Evolutionary conservation across 1,139 yeast genomes (phyloP), one percentile per base, ranked within the genome.

Genomic region (Debaryomyces fabryi): DNA sequence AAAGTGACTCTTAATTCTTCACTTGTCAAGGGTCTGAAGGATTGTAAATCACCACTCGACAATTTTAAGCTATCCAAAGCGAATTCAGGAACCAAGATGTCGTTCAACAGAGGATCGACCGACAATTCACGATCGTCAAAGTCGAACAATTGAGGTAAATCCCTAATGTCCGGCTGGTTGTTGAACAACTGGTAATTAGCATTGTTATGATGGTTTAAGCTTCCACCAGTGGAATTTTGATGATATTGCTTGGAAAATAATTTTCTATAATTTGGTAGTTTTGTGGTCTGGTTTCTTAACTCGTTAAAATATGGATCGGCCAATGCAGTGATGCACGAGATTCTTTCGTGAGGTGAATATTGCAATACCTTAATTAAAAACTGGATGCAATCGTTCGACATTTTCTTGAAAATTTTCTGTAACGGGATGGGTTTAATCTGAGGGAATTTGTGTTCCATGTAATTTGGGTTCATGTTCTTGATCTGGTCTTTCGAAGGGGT

Each of bases 371-470:
- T 67, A 33, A 78, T 70, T 59, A 87, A 78, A 55, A 87, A 75
- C 52, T 79, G 85, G 48, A 86, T 78, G 58, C 89, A 84, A 54
- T 85, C 91, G 10, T 52, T 75, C 66, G 75, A 62, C 69, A 72
- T 72, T 57, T 85, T 85, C 58, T 90, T 83, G 71, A 93, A 92
- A 29, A 93, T 93, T 60, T 87, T 88, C 47, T 79, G 71, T 58
- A 93, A 78, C 30, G 98, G 97, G 50, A 93, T 96, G 50, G 98
- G 96, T 66, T 88, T 87, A 63, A 93, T 93, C 59, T 90, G 93
- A 2, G 99, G 99, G 76, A 93, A 93, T 63, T 90, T 88, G 71
- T 93, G 97, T 66, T 93, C 99, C 86, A 90, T 88, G 72, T 93
- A 95, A 69, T 91, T 92, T 50, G 97, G 96, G 69, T 93, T 93